Evolutionary conservation across 345 rosid species (phyloP).

Genomic region (Gossypium raimondii): DNA sequence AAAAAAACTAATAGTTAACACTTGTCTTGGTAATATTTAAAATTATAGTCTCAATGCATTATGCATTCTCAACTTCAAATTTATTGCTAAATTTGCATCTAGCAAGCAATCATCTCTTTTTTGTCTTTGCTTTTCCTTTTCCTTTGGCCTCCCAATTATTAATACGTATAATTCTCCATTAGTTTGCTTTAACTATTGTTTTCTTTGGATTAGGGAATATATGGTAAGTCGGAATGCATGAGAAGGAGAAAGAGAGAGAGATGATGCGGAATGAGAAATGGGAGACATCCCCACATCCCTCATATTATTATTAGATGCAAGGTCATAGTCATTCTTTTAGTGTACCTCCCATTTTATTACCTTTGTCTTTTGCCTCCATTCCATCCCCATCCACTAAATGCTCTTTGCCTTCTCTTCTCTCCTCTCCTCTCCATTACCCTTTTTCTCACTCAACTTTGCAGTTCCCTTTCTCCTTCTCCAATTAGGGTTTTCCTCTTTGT

Average conservation of each 20-base stretch:
- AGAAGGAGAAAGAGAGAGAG: slow-evolving; percentile 18
- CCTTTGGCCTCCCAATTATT: slow-evolving; percentile 5
- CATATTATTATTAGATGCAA: slow-evolving; percentile 71
- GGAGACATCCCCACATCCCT: slow-evolving; percentile 54
- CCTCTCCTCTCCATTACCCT: too few relatives aligned
- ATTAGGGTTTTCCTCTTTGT: slow-evolving; percentile 44
- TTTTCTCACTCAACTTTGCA: slow-evolving; percentile 22
- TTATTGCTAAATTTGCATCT: neutral
- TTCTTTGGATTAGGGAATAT: slow-evolving; percentile 31
- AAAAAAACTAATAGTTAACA: too few relatives aligned
- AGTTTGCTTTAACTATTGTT: slow-evolving; percentile 19
- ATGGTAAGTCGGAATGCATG: slow-evolving; percentile 32
- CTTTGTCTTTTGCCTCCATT: slow-evolving; percentile 72
- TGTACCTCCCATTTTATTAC: slow-evolving; percentile 57
- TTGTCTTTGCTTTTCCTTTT: neutral
- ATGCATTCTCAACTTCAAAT: neutral
- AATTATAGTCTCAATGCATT: too few relatives aligned
- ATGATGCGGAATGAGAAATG: slow-evolving; percentile 29
- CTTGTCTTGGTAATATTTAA: too few relatives aligned
- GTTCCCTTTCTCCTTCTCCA: slow-evolving; percentile 11
- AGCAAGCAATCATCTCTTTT: neutral
- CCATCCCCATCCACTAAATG: slow-evolving; percentile 49
- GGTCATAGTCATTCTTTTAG: slow-evolving; percentile 65
- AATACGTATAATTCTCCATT: slow-evolving; percentile 19
- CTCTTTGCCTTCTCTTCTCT: slow-evolving; percentile 36